phyloP scores from a whole-genome alignment of 768 basidiomycete species.

The Phlegmacium glaucopus region DNA sequence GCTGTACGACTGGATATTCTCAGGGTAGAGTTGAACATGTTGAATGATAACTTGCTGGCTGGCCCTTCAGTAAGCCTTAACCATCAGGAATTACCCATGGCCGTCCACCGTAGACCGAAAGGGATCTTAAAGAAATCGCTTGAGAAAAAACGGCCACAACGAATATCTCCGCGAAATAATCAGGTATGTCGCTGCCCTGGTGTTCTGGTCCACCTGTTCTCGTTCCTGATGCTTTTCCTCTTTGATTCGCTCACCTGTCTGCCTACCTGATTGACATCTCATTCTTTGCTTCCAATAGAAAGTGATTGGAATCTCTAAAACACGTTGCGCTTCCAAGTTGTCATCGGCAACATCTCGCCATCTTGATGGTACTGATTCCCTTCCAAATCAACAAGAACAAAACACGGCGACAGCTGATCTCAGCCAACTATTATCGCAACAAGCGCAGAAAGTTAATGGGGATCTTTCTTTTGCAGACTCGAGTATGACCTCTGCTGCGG shows the following conservation, averaged over 20 bases:
- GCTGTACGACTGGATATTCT: conserved; percentile 17
- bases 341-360: background rate
- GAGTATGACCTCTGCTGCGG: conserved; percentile 25
- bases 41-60: conserved; percentile 17
- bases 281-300: conserved; percentile 14
- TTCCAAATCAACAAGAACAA: conserved; percentile 1
- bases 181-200: conserved; percentile 13
- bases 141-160: conserved; percentile 13
- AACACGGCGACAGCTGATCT: conserved; percentile 8
- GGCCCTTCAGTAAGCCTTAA: conserved; percentile 5
- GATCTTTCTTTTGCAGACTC: conserved; percentile 14
- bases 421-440: conserved; percentile 6
- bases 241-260: background rate
- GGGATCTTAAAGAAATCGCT: conserved; percentile 12
- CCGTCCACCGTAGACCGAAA: conserved; percentile 9
- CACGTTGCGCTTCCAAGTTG: conserved; percentile 4
- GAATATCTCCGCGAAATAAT: conserved; percentile 8
- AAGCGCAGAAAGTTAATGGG: conserved; percentile 7
- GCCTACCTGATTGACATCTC: conserved; percentile 17
- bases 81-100: conserved; percentile 3
- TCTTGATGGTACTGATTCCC: background rate
- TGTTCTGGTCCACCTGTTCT: background rate
- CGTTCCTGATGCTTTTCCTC: background rate
- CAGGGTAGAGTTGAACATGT: conserved; percentile 24
- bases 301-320: conserved; percentile 24